These are phyloP conservation scores for Yamadazyma diospyri DNA, from an alignment of 1,139 yeast genomes.

Conservation along the genomic window DNA sequence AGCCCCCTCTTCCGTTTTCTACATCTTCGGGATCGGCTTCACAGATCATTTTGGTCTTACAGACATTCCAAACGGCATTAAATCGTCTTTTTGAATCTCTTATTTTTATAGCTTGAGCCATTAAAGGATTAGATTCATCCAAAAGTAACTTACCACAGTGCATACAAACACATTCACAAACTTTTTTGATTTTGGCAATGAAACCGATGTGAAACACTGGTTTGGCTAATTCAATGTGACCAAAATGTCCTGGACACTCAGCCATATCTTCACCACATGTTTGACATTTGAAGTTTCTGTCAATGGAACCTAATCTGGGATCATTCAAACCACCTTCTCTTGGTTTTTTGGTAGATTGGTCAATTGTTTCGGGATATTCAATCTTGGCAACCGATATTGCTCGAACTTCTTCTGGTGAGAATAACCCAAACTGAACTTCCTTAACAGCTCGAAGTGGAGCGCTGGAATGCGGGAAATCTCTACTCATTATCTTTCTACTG, in stretches of 20 bases:
- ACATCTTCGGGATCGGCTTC: conserved; percentile 72
- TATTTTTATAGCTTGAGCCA: conserved; percentile 85
- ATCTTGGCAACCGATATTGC: conserved; percentile 97
- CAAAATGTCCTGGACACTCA: conserved; percentile 99
- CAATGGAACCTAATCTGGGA: conserved; percentile 95
- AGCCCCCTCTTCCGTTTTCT: conserved; percentile 79
- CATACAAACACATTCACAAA: conserved; percentile 95
- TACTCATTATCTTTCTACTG: conserved; percentile 33
- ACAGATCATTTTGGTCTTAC: conserved; percentile 92
- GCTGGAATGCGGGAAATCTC: conserved; percentile 87
- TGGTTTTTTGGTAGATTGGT: conserved; percentile 91
- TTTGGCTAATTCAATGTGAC: conserved; percentile 96
- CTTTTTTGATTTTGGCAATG: conserved; percentile 88
- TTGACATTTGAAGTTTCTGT: conserved; percentile 95
- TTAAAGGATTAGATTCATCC: conserved; percentile 82
- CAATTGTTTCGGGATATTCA: conserved; percentile 98
- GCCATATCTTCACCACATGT: conserved; percentile 99
- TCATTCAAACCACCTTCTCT: conserved; percentile 96
- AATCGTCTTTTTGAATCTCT: conserved; percentile 95
- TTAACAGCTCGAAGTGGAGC: conserved; percentile 96
- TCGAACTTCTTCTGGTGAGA: conserved; percentile 96
- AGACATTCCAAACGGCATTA: conserved; percentile 92
- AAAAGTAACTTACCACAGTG: conserved; percentile 93
- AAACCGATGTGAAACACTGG: conserved; percentile 98
- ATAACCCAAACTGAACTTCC: conserved; percentile 97